A percentile compares a stretch with the other conserved stretches of the same genome.
Evolutionary conservation across 2,329 filamentous ascomycete species (phyloP).

Genomic region (Helicocarpus griseus): DNA sequence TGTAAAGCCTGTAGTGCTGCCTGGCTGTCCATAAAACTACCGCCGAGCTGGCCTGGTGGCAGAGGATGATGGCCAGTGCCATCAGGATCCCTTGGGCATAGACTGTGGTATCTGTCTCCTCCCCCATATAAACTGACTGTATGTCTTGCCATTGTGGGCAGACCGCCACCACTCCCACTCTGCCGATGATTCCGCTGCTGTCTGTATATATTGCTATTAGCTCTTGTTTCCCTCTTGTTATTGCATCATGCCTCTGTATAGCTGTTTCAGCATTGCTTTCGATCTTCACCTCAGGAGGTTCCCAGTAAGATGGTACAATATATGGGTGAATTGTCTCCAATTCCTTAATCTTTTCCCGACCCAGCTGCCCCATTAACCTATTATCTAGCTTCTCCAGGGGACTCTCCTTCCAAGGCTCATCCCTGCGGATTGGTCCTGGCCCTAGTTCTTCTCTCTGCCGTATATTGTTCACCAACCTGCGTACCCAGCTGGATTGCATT

Average conservation of each 20-base stretch:
- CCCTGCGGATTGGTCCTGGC: no score
- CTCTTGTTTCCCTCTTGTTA: slow-evolving; percentile 15
- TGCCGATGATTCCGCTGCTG: slow-evolving; percentile 17
- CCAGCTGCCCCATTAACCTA: no score
- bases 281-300: slow-evolving; percentile 20
- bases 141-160: slow-evolving; percentile 8
- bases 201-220: slow-evolving; percentile 18
- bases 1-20: not conserved
- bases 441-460: no score
- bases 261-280: slow-evolving; percentile 15
- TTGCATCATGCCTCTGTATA: slow-evolving; percentile 16
- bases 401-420: no score
- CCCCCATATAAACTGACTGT: slow-evolving; percentile 17
- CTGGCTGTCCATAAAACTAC: not conserved
- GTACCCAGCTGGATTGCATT: no score
- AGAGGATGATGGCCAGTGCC: slow-evolving; percentile 16
- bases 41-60: not conserved
- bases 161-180: slow-evolving; percentile 20
- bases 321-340: no score
- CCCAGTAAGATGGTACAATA: slow-evolving; percentile 18
- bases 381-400: no score
- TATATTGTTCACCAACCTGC: no score
- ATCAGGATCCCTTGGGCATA: slow-evolving; percentile 22
- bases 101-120: slow-evolving; percentile 18
- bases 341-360: no score